Conservation (phyloP, 2,329 filamentous ascomycete species). For the Colletotrichum zoysiae region DNA sequence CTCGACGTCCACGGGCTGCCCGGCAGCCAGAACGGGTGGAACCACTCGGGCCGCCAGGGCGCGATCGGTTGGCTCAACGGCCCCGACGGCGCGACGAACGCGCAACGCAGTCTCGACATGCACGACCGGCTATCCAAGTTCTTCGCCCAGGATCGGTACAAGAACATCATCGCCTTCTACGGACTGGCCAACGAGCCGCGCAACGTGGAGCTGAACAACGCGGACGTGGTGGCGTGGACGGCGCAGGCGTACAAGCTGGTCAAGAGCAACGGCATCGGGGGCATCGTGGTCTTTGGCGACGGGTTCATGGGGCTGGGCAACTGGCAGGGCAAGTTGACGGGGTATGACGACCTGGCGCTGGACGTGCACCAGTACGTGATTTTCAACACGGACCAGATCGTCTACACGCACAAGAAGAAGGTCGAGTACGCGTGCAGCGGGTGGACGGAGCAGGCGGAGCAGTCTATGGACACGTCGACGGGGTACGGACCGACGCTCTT, state of each 20-base stretch:
- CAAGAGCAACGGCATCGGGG: slow-evolving; percentile 79
- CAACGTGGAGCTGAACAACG: slow-evolving; percentile 79
- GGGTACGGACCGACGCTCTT: slow-evolving; percentile 95
- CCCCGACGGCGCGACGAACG: slow-evolving; percentile 83
- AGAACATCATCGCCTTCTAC: slow-evolving; percentile 92
- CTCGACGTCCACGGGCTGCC: slow-evolving; percentile 93
- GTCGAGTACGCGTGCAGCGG: slow-evolving; percentile 87
- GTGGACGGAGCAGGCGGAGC: slow-evolving; percentile 84
- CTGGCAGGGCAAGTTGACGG: slow-evolving; percentile 87
- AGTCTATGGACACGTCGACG: slow-evolving; percentile 77
- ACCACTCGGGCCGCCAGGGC: slow-evolving; percentile 90
- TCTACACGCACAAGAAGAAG: slow-evolving; percentile 84
- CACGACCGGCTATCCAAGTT: slow-evolving; percentile 90
- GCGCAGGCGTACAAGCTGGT: slow-evolving; percentile 78
- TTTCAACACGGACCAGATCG: slow-evolving; percentile 91
- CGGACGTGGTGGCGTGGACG: slow-evolving; percentile 84
- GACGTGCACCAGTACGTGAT: slow-evolving; percentile 99
- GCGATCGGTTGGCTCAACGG: slow-evolving; percentile 90
- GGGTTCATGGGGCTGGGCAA: slow-evolving; percentile 92
- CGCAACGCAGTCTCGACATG: slow-evolving; percentile 84
- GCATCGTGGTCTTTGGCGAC: slow-evolving; percentile 87
- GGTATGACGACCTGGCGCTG: slow-evolving; percentile 80
- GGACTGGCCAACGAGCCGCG: slow-evolving; percentile 94
- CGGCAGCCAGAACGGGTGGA: slow-evolving; percentile 97
- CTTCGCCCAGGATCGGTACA: slow-evolving; percentile 93